These are phyloP conservation scores for Skeletonema marinoi DNA, from an alignment of 108 stramenopile genomes.

Conservation along the genomic window DNA sequence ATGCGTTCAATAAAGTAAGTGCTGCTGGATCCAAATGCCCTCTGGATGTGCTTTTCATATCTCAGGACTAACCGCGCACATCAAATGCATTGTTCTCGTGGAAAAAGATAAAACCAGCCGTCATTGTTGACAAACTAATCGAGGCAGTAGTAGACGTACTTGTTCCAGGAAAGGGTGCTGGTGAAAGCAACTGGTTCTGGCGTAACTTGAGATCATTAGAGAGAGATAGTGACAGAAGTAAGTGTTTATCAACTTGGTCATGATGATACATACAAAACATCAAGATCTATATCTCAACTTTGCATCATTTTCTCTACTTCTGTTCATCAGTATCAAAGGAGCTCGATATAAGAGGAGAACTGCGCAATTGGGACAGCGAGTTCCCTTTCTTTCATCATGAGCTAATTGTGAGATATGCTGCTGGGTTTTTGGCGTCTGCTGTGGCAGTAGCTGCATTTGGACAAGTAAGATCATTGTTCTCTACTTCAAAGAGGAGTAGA, in stretches of 20 bases:
- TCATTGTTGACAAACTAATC: constrained; percentile 75
- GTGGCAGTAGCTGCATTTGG: constrained; percentile 49
- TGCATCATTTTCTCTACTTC: not conserved
- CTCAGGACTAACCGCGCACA: not conserved
- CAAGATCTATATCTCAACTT: not conserved
- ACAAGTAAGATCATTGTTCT: constrained; percentile 30
- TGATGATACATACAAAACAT: not conserved
- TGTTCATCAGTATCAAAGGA: constrained; percentile 50
- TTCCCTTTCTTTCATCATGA: constrained; percentile 87
- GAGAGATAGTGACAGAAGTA: constrained; percentile 31
- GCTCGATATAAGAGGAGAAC: constrained; percentile 68
- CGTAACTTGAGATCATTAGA: constrained; percentile 34
- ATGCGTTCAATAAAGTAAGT: constrained; percentile 46
- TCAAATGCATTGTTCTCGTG: not conserved
- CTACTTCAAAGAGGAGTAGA: constrained; percentile 12
- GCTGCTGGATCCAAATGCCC: not conserved
- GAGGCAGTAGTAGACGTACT: constrained; percentile 63
- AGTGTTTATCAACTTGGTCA: not conserved
- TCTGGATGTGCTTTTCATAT: not conserved
- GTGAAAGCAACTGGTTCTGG: constrained; percentile 63
- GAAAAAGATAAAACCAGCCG: constrained; percentile 64
- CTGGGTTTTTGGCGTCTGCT: constrained; percentile 68
- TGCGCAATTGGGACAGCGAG: constrained; percentile 75
- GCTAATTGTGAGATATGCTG: constrained; percentile 71
- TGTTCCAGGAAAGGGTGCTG: constrained; percentile 76